Percentiles rank a stretch among this genome's conserved stretches.
Evolutionary conservation across 2,329 filamentous ascomycete genomes (phyloP).

Genomic region (Neofusicoccum laricinum): DNA sequence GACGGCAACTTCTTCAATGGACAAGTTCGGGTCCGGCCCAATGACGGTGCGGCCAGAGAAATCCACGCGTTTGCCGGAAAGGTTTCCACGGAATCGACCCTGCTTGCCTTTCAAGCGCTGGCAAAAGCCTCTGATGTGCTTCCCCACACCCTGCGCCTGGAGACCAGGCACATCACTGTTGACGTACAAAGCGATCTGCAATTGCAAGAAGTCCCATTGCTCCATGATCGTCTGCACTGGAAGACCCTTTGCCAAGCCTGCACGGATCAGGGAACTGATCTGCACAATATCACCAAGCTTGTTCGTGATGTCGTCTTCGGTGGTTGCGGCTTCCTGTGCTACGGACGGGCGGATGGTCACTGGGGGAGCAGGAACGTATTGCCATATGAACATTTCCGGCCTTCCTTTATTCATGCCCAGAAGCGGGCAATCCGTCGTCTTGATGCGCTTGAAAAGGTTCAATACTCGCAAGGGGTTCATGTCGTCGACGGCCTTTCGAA

Average conservation of each 20-base stretch:
- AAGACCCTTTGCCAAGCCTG: conserved; percentile 77
- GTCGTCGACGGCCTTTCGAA: conserved; percentile 91
- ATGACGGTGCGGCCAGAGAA: conserved; percentile 98
- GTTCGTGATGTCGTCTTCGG: conserved; percentile 93
- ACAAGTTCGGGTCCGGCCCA: conserved; percentile 90
- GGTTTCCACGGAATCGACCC: conserved; percentile 91
- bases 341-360: conserved; percentile 94
- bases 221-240: conserved; percentile 90
- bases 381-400: conserved; percentile 97
- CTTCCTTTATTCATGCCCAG: conserved; percentile 86
- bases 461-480: conserved; percentile 84
- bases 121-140: conserved; percentile 88
- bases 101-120: conserved; percentile 97
- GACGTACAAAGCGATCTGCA: conserved; percentile 96
- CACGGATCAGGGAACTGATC: conserved; percentile 82
- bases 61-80: conserved; percentile 97
- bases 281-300: conserved; percentile 97
- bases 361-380: conserved; percentile 88
- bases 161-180: conserved; percentile 94
- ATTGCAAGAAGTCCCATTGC: conserved; percentile 94
- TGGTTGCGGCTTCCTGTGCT: conserved; percentile 86
- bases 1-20: conserved; percentile 90
- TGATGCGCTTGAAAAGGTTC: conserved; percentile 88
- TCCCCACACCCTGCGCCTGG: conserved; percentile 77
- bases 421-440: conserved; percentile 81